Evolutionary conservation across 805 yeast species (phyloP).

Genomic region (Lachancea fermentati): DNA sequence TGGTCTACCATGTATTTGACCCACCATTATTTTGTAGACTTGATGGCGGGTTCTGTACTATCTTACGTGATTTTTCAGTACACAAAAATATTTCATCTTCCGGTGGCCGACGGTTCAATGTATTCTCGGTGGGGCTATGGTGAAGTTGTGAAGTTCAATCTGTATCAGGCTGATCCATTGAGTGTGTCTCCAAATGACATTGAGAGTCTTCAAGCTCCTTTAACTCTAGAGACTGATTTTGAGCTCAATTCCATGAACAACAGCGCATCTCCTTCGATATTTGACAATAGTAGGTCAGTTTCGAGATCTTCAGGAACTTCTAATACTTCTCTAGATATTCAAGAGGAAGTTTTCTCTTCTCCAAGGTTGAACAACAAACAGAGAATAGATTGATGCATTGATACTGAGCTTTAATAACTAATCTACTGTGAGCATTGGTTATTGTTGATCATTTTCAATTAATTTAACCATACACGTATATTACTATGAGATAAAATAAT

Average conservation of each 20-base stretch:
- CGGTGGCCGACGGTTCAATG: conserved; percentile 45
- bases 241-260: conserved; percentile 25
- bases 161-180: conserved; percentile 34
- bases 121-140: conserved; percentile 70
- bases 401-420: background rate
- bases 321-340: conserved; percentile 29
- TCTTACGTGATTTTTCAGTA: conserved; percentile 65
- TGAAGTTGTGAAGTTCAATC: conserved; percentile 33
- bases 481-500: background rate
- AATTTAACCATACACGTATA: background rate
- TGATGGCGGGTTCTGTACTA: conserved; percentile 89
- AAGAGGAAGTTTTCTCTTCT: conserved; percentile 13
- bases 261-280: conserved; percentile 27
- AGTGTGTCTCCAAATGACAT: conserved; percentile 25
- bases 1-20: conserved; percentile 98
- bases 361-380: conserved; percentile 17
- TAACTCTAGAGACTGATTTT: conserved; percentile 16
- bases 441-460: background rate
- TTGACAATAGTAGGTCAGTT: conserved; percentile 28
- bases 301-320: conserved; percentile 34
- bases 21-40: conserved; percentile 91
- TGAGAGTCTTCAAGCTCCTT: conserved; percentile 29
- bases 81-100: conserved; percentile 63
- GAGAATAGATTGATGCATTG: conserved; percentile 17
- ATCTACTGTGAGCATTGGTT: background rate